Percentiles rank a stretch among this genome's conserved stretches.
Evolutionary conservation across 805 yeast species (phyloP).

Genomic region (Dipodascopsis uninucleata): DNA sequence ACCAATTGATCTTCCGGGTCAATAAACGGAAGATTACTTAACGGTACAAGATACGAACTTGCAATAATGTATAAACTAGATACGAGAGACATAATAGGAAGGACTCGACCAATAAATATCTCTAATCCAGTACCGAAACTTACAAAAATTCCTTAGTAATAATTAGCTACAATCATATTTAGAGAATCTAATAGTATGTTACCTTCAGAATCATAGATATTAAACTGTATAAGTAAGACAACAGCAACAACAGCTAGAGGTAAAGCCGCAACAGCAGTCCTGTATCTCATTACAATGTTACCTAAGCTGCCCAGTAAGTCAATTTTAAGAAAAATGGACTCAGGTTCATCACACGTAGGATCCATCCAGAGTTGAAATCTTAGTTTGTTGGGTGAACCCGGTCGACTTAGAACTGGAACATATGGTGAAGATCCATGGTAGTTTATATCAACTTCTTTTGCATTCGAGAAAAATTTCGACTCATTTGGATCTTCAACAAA

Average conservation of each 20-base stretch:
- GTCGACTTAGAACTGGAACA: conserved; percentile 46
- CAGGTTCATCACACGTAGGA: conserved; percentile 21
- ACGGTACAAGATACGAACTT: conserved; percentile 32
- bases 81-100: conserved; percentile 30
- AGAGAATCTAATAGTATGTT: background rate
- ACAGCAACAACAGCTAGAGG: conserved; percentile 59
- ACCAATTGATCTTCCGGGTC: conserved; percentile 37
- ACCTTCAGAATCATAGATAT: conserved; percentile 36
- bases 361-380: conserved; percentile 36
- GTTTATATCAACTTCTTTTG: conserved; percentile 38
- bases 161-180: background rate
- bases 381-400: conserved; percentile 7
- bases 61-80: conserved; percentile 32
- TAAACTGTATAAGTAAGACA: conserved; percentile 55
- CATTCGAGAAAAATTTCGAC: conserved; percentile 70
- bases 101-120: conserved; percentile 35
- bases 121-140: conserved; percentile 23
- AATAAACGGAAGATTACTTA: conserved; percentile 38
- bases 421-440: conserved; percentile 69
- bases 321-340: conserved; percentile 37
- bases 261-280: conserved; percentile 68
- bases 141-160: conserved; percentile 12
- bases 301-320: conserved; percentile 61
- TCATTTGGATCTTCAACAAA: conserved; percentile 62
- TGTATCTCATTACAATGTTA: conserved; percentile 67